Base-by-base conservation (phyloP, 495 filamentous ascomycete species). In the Cryomyces antarcticus region DNA sequence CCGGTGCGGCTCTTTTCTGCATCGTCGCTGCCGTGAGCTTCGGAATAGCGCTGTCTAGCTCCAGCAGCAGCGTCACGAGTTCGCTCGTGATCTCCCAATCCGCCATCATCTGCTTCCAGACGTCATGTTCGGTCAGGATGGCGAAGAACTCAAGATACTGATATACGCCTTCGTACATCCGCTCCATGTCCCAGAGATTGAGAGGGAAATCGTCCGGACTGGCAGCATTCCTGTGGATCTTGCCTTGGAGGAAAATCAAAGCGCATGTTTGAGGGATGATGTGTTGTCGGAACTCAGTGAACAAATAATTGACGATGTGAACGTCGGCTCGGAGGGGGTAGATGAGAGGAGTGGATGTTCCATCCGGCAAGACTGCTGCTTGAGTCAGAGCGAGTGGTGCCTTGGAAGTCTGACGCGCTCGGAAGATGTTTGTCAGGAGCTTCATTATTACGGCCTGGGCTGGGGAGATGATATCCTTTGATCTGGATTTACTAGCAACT, bases 131-230 rank as follows among this genome's bases (percentile, higher is more conserved):
- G 17, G 82, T 85, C 13, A 93, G 68, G 3, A 92, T 85, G n/a
- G 81, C 82, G 43, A 95, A 80, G 57, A 93, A 88, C 48, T 95
- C 85, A 5, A 95, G 70, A 57, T 87, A 93, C 56, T 93, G 85
- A 41, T 85, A 84, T 9, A 93, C 75, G 11, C 86, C 87, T 52
- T 95, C 76, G 50, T 80, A 80, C 37, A 80, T 85, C 12, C 87
- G 75, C 55, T 95, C 87, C 77, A 95, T 89, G 53, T 95, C 87
- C 87, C 87, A 95, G 30, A 87, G 70, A 50, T 95, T 89, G 35
- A 93, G 75, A 4, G 87, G 87, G 53, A 93, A 95, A 56, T 93
- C 86, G 47, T 82, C 75, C 0, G 78, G 73, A 13, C 72, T 59
- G 6, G 73, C 74, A 41, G 65, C 59, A 37, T 70, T 70, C n/a